These are phyloP conservation scores for Rhytidiadelphus loreus DNA, from an alignment of 225 moss, liverwort and hornwort genomes.

Conservation along the genomic window DNA sequence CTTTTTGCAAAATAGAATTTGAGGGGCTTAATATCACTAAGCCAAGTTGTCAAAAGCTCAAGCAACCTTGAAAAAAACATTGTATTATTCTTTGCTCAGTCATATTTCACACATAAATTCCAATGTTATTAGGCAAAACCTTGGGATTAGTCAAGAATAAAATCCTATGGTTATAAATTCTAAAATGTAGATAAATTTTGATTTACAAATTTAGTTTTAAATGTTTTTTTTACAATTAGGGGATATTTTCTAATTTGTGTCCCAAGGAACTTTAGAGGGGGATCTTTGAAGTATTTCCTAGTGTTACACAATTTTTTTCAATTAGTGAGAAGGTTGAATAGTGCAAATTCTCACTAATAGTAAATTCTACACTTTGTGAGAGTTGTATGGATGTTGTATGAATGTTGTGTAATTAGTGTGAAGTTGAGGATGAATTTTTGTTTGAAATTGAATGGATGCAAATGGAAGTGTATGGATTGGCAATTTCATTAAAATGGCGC, in stretches of 20 bases:
- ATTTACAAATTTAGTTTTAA: too few species aligned
- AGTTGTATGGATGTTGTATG: neutral
- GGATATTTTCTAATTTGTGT: too few species aligned
- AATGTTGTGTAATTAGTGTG: neutral
- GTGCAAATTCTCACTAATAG: fast-evolving
- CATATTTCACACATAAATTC: neutral
- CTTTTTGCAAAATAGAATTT: neutral
- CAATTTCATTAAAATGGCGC: too few species aligned
- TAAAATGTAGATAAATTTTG: too few species aligned
- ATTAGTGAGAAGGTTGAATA: neutral
- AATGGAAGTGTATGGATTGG: neutral
- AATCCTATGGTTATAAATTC: too few species aligned
- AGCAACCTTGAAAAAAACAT: neutral
- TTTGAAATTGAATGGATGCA: neutral
- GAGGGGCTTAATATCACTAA: neutral
- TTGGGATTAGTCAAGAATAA: too few species aligned
- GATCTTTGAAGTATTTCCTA: neutral
- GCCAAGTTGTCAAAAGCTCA: neutral
- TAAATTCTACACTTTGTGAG: neutral
- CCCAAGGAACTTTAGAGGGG: fast-evolving
- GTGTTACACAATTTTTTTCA: neutral
- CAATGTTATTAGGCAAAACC: too few species aligned
- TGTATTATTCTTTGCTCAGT: fast-evolving
- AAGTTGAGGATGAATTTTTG: neutral
- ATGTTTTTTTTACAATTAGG: too few species aligned